Evolutionary conservation across 2,329 filamentous ascomycete genomes (phyloP).

Genomic region (Phyllosticta citrichinensis): DNA sequence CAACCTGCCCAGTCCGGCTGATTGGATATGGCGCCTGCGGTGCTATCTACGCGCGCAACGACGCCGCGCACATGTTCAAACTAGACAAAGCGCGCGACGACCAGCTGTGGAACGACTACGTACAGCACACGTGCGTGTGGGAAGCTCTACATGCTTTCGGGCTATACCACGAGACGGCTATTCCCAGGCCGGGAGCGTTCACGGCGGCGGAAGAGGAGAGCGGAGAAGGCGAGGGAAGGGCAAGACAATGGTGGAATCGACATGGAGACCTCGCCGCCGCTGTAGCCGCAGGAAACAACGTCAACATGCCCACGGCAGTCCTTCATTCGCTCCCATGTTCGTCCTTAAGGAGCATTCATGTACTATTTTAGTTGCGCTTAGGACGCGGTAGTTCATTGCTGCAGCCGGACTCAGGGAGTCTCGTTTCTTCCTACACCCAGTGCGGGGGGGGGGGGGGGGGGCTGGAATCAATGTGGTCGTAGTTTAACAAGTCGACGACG

Average conservation of each 20-base stretch:
- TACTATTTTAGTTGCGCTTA: too few relatives aligned
- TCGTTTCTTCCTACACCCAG: too few relatives aligned
- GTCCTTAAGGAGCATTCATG: too few relatives aligned
- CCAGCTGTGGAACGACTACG: constrained; percentile 12
- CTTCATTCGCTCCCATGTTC: background rate
- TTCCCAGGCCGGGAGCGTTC: background rate
- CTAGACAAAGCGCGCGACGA: constrained; percentile 4
- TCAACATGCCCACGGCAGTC: background rate
- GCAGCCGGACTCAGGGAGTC: too few relatives aligned
- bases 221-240: background rate
- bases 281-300: background rate
- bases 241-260: background rate
- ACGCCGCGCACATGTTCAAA: constrained; percentile 1
- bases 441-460: too few relatives aligned
- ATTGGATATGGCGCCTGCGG: constrained; percentile 11
- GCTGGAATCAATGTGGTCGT: too few relatives aligned
- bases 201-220: background rate
- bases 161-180: background rate
- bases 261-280: background rate
- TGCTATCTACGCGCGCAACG: constrained; percentile 3
- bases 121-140: constrained; percentile 1
- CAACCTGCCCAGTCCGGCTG: background rate
- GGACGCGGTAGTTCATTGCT: too few relatives aligned
- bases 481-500: too few relatives aligned
- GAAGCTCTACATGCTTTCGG: background rate